Base-by-base conservation (phyloP, 139 green algal genomes). In the Trebouxia sp. region DNA sequence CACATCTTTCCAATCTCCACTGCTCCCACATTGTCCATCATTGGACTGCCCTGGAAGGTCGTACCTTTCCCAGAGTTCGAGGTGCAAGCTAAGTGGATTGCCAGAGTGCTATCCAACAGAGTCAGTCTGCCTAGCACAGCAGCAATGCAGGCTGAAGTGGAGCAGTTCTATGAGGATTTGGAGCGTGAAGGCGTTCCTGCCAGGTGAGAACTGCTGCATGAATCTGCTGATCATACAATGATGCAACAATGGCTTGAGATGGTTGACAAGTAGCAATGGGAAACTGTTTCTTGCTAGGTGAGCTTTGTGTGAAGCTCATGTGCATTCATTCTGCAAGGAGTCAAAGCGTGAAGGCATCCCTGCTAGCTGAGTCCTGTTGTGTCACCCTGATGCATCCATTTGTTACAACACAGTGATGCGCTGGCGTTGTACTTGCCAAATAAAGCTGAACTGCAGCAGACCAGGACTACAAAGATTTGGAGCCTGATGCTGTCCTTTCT, bases 21-120 rank as follows among this genome's bases (percentile, higher is more conserved):
- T 9, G 85, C 82, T 0, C 91, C 92, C 39, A 84, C 69, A 3
- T 83, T 96, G n/a, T 84, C 89, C 37, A 93, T 96, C 62, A 80
- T 96, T 45, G 92, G 92, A 22, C 83, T 96, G 30, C 86, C 86
- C 0, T 96, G 86, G 77, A 88, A 90, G 79, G 83, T 87, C 24
- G 81, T 92, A 14, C 90, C 90, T 15, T 93, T 94, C 80, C 87
- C 88, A 5, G 83, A 89, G 79, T 88, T 89, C 37, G 81, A 94
- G 77, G 48, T 92, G 9, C 89, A 93, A 79, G 76, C 66, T 14
- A 70, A 47, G 11, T 91, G 85, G 88, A 79, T 92, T 30, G 84
- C 80, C 3, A 70, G 72, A 3, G 82, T 79, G 69, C 83, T 92
- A 42, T 88, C 85, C 3, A 84, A 84, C 6, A 66, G 66, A 26